Conservation (phyloP, 768 basidiomycete genomes). For the Auricularia heimuer region DNA sequence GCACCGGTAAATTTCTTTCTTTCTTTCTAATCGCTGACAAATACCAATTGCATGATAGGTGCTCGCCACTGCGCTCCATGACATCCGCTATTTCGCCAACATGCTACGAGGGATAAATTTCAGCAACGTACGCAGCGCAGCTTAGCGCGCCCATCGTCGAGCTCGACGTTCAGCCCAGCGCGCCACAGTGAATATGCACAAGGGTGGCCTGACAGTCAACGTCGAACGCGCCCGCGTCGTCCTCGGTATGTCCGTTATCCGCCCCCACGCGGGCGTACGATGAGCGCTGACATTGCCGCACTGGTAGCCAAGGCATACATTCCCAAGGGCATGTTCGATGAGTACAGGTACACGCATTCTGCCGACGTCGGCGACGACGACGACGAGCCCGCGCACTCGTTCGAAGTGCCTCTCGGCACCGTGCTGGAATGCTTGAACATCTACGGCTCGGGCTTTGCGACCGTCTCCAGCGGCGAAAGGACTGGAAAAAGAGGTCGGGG, state of each 20-base stretch:
- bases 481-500: conserved; percentile 31
- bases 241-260: conserved; percentile 43
- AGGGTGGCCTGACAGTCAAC: conserved; percentile 60
- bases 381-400: conserved; percentile 29
- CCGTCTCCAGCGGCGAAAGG: conserved; percentile 21
- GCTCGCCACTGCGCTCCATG: conserved; percentile 63
- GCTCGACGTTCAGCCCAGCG: conserved; percentile 20
- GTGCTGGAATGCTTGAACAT: conserved; percentile 88
- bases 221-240: conserved; percentile 82
- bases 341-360: conserved; percentile 52
- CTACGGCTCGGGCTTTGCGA: conserved; percentile 66
- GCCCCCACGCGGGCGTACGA: not conserved
- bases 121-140: conserved; percentile 41
- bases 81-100: conserved; percentile 71
- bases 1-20: not conserved
- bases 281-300: not conserved
- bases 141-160: not conserved
- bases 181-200: conserved; percentile 63
- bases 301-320: conserved; percentile 75
- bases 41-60: conserved; percentile 26
- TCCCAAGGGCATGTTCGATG: conserved; percentile 66
- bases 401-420: conserved; percentile 77
- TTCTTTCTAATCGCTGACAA: not conserved
- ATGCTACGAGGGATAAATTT: conserved; percentile 79
- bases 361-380: conserved; percentile 20